Base-by-base conservation (phyloP, 2,329 filamentous ascomycete species). In the Cytospora schulzeri region DNA sequence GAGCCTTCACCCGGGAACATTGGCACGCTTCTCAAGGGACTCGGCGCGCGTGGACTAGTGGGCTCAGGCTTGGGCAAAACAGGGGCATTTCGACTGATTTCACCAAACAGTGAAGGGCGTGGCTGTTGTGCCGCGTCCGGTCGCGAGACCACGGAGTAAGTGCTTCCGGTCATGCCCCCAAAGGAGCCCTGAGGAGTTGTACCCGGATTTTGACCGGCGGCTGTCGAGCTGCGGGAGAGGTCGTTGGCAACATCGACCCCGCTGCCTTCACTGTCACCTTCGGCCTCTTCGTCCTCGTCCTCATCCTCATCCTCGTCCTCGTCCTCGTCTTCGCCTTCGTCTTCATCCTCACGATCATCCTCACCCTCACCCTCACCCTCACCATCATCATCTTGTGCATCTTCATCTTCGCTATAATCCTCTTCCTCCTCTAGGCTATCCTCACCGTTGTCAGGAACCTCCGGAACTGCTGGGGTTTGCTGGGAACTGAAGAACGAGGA, bases 1-100 rank as follows among this genome's bases (percentile, higher is more conserved):
- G 79, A 76, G 2, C 79, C 75, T 33, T 88, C 85, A 26, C 79
- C 76, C 60, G 81, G 76, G 7, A 81, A 70, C 31, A 83, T 75
- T 35, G 86, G 85, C 33, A 87, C 76, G 60, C 81, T 79, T 38
- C 89, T 85, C 29, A 91, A 77, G 1, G 91, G 90, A 68, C 90
- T 93, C 1, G 91, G 90, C 12, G 90, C 92, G 41, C 89, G 85
- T 55, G 90, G 88, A 68, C 85, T 88, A n/a, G 80, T 78, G 24
- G 77, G 78, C 38, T 75, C 80, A 28, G 84, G 79, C 38, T 83
- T 85, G 12, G 85, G 78, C 62, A 91, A 84, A 28, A 83, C 67
- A 0, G 85, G 84, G 22, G 79, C 80, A 50, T 78, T 81, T 48
- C 78, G 78, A 63, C 76, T 76, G 48, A 86, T 72, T 64, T 87